Percentiles rank a stretch among this genome's conserved stretches.
These are phyloP conservation scores for Paraleonurus japonicus DNA, from an alignment of 257 asterid species.

Conservation along the genomic window DNA sequence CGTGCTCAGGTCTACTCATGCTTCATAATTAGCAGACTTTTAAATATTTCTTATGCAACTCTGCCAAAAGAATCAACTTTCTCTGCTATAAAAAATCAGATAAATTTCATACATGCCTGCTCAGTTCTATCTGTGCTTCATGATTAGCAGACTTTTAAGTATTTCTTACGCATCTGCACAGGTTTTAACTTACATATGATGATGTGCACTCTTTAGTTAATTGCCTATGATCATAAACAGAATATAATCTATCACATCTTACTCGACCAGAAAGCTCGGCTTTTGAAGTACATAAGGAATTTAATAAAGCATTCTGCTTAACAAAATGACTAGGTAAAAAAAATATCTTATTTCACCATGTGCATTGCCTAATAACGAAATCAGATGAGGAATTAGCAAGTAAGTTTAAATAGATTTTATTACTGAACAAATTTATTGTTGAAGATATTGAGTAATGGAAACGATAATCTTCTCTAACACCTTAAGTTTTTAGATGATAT, in stretches of 20 bases:
- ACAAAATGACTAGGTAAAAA: slow-evolving; percentile 13
- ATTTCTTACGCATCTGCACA: no score
- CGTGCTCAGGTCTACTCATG: no score
- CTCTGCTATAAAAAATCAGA: no score
- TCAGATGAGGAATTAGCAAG: background rate
- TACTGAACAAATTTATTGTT: background rate
- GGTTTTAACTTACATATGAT: no score
- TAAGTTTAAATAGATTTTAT: slow-evolving; percentile 7
- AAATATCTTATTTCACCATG: background rate
- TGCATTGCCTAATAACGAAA: background rate
- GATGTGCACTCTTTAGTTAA: no score
- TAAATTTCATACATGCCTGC: no score
- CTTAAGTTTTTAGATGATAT: background rate
- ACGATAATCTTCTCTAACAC: background rate
- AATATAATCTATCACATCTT: background rate
- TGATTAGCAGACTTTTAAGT: no score
- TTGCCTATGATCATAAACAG: no score
- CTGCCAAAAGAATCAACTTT: no score
- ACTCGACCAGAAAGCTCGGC: background rate
- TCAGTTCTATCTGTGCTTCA: no score
- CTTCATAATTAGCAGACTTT: no score
- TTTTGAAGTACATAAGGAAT: background rate
- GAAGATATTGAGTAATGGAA: background rate
- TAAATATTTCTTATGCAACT: no score
- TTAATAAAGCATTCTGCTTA: slow-evolving; percentile 13